Evolutionary conservation across 257 asterid species (phyloP), one percentile per base, ranked within the genome.

Genomic region (Solanum bulbocastanum): DNA sequence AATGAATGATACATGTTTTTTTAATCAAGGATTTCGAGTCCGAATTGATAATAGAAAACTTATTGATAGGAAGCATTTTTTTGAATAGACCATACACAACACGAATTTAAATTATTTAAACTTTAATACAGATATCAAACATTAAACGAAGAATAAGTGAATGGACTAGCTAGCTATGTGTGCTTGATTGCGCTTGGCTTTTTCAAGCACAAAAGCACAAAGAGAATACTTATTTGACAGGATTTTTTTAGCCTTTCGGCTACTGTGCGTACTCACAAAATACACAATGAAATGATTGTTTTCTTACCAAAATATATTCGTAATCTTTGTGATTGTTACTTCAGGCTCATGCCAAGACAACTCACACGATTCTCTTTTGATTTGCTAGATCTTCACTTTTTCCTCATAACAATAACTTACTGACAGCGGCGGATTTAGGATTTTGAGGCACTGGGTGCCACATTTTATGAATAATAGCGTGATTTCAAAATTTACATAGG

Each of bases 21-120:
- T 65, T n/a, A n/a, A 65, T 65, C 0, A 10, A 58, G 14, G 32
- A 10, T n/a, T n/a, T n/a, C 1, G 3, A 65, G 0, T 65, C 1
- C 2, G 1, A 65, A 2, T 1, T 5, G 30, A 4, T n/a, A 4
- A 65, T n/a, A 22, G 0, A 22, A 8, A 8, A 8, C 0, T 8
- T 22, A 0, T 60, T 9, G 32, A 0, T n/a, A n/a, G 0, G 1
- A 2, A 10, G 1, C 0, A 0, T 10, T 65, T 65, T 3, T 1
- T 15, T 1, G 7, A 62, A n/a, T 62, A n/a, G 16, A 1, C 4
- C 0, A 10, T 65, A 65, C 1, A 4, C 0, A 62, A 10, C 0
- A n/a, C 0, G 1, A 62, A 62, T 62, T 2, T 2, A 65, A 0
- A 62, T 62, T n/a, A 62, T 62, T 65, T 25, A 1, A 4, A 0